A percentile compares a stretch with the other conserved stretches of the same genome.
phyloP scores from a whole-genome alignment of 345 rosid species.

The Populus davidiana region DNA sequence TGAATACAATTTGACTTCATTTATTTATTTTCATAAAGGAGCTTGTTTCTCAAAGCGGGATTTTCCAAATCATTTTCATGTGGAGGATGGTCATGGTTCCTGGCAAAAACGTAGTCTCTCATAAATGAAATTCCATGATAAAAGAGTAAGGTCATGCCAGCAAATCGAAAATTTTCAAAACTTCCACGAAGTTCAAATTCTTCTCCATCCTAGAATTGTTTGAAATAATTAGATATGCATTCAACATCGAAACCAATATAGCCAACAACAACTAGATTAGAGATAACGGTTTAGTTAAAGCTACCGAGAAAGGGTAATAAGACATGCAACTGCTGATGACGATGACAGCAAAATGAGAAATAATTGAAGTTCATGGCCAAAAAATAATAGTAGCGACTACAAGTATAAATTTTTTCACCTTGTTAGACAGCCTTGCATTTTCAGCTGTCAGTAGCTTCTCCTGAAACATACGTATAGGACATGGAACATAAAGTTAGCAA shows the following conservation, averaged over 20 bases:
- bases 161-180: not conserved
- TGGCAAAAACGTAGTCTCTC: not conserved
- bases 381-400: not conserved
- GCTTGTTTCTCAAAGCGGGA: too few relatives aligned
- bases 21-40: too few relatives aligned
- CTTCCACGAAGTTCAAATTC: not conserved
- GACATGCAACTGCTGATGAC: not conserved
- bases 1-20: not conserved
- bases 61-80: too few relatives aligned
- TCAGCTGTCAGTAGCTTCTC: constrained; percentile 15
- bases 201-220: not conserved
- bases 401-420: not conserved
- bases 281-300: not conserved
- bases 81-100: too few relatives aligned
- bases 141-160: not conserved
- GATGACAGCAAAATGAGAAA: not conserved
- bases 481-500: not conserved
- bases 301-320: not conserved
- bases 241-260: too few relatives aligned
- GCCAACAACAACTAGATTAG: not conserved
- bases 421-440: constrained; percentile 10
- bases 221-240: too few relatives aligned
- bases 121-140: not conserved
- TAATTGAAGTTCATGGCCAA: not conserved
- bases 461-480: not conserved